A percentile compares a stretch with the other conserved stretches of the same genome.
Conservation (phyloP, 164 flowering plant genomes). For the Warburgia ugandensis region DNA sequence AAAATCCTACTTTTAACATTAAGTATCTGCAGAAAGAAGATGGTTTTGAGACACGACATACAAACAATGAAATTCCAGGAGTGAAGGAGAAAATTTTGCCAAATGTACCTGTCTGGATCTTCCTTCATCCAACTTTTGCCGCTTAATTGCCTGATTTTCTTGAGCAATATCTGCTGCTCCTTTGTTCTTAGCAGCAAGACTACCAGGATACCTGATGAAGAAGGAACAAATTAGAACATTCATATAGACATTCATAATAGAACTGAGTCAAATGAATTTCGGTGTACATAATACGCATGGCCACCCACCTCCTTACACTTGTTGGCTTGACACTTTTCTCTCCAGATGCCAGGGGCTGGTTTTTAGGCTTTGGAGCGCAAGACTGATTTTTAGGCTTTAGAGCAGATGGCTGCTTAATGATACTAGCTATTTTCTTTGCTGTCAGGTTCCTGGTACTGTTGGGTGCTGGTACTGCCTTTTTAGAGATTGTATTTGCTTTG, state of each 20-base stretch:
- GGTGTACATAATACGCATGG: no score
- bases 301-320: conserved; percentile 35
- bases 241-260: neutral
- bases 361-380: no score
- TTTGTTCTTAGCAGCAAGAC: conserved; percentile 24
- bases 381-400: conserved; percentile 39
- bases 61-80: neutral
- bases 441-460: conserved; percentile 37
- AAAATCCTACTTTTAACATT: conserved; percentile 52
- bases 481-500: conserved; percentile 22
- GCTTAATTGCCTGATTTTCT: conserved; percentile 90
- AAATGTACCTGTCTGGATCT: conserved; percentile 64
- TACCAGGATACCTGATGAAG: neutral
- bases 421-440: conserved; percentile 47
- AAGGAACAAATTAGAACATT: neutral
- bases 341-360: conserved; percentile 33
- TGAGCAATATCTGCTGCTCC: conserved; percentile 45
- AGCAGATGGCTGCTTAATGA: conserved; percentile 48
- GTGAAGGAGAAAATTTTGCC: neutral
- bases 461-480: conserved; percentile 14
- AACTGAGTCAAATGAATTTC: no score
- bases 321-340: conserved; percentile 32
- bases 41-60: neutral
- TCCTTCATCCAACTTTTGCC: conserved; percentile 87
- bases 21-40: conserved; percentile 46